phyloP scores from a whole-genome alignment of 176 grass and related monocot genomes.

The Tillandsia leiboldiana region DNA sequence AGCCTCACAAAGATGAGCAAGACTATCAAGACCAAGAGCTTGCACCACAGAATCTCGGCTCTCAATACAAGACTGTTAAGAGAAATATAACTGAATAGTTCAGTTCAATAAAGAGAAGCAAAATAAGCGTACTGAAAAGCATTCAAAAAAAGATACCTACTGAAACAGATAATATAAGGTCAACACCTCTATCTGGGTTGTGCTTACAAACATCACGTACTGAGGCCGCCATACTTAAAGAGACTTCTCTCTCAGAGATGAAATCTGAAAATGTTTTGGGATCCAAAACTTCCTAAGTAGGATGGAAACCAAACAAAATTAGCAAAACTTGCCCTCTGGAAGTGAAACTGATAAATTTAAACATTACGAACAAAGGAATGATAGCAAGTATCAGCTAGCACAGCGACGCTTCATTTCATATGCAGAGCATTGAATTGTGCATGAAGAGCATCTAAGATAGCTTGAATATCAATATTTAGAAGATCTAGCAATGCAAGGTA shows the following conservation, averaged over 20 bases:
- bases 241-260: constrained; percentile 51
- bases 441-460: no score
- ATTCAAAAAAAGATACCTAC: constrained; percentile 33
- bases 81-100: constrained; percentile 1
- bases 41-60: constrained; percentile 56
- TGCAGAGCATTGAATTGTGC: no score
- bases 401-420: no score
- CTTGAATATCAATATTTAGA: neutral
- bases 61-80: constrained; percentile 69
- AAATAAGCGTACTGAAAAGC: neutral
- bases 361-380: no score
- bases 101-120: neutral
- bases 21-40: constrained; percentile 84
- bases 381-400: no score
- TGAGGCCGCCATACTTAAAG: constrained; percentile 65
- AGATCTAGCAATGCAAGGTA: neutral
- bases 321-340: neutral
- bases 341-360: neutral
- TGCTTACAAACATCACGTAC: constrained; percentile 86
- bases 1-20: constrained; percentile 76
- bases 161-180: constrained; percentile 77
- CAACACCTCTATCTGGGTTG: constrained; percentile 90
- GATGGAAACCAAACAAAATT: constrained; percentile 13
- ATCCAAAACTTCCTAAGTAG: constrained; percentile 66
- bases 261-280: constrained; percentile 51